These are phyloP conservation scores for Aspergillus uvarum DNA, from an alignment of 2,329 filamentous ascomycete species.

Conservation along the genomic window DNA sequence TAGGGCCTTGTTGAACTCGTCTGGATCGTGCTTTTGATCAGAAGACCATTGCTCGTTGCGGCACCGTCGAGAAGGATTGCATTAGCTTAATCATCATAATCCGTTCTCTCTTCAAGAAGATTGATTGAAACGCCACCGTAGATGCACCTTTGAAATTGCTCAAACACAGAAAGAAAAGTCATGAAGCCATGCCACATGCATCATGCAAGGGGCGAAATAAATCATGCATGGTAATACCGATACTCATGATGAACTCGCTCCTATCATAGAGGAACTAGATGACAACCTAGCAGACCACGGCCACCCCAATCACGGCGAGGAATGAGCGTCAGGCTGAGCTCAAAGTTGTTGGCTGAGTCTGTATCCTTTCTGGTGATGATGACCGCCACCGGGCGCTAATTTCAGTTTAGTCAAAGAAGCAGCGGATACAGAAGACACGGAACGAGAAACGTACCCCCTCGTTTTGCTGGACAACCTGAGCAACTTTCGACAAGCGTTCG, in stretches of 20 bases:
- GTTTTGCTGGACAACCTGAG: constrained; percentile 84
- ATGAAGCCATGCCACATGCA: constrained; percentile 22
- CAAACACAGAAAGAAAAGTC: constrained; percentile 11
- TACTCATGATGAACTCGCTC: not conserved
- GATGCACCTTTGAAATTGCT: constrained; percentile 4
- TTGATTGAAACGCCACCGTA: constrained; percentile 10
- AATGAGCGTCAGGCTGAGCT: constrained; percentile 70
- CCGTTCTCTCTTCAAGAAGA: not conserved
- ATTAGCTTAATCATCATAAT: not conserved
- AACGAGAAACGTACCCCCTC: constrained; percentile 67
- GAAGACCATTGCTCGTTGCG: too few species aligned
- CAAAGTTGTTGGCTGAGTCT: constrained; percentile 46
- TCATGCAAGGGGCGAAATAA: constrained; percentile 2
- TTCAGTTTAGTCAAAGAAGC: constrained; percentile 1
- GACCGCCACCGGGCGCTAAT: constrained; percentile 68
- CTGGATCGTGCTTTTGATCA: too few species aligned
- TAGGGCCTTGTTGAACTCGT: too few species aligned
- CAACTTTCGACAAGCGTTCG: constrained; percentile 79
- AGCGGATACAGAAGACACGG: not conserved
- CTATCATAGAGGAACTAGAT: constrained; percentile 73
- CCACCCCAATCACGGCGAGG: constrained; percentile 86
- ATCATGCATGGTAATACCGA: not conserved
- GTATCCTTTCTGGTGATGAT: constrained; percentile 57
- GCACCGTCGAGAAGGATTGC: not conserved
- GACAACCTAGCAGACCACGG: constrained; percentile 83